Percentiles rank a stretch among this genome's conserved stretches.
phyloP scores from a whole-genome alignment of 345 rosid species.

The Brassica napus region DNA sequence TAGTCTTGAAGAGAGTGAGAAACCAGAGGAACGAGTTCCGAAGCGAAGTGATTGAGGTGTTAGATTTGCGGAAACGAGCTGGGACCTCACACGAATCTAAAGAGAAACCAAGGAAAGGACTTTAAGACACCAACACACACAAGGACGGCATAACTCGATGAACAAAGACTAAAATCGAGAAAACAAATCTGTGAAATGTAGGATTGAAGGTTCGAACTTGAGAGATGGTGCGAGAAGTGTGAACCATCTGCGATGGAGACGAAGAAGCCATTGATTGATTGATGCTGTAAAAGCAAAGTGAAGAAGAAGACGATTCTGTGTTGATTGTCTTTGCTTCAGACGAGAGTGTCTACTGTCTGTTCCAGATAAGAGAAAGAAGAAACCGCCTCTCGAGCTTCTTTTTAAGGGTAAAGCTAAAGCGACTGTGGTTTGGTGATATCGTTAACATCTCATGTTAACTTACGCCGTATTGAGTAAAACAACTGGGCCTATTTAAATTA shows the following conservation, averaged over 20 bases:
- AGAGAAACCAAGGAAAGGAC: constrained; percentile 25
- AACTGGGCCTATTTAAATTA: constrained; percentile 1
- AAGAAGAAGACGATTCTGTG: not conserved
- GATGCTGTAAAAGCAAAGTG: not conserved
- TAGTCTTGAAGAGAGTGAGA: constrained; percentile 48
- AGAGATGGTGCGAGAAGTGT: constrained; percentile 42
- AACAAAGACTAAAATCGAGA: not conserved
- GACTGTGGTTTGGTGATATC: constrained; percentile 4
- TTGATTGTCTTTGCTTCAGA: constrained; percentile 2
- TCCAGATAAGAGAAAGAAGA: constrained; percentile 18
- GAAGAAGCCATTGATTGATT: constrained; percentile 54
- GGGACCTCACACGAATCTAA: constrained; percentile 42
- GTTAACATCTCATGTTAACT: constrained; percentile 4
- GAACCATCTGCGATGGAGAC: constrained; percentile 52
- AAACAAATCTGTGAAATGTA: not conserved
- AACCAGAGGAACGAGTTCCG: constrained; percentile 35
- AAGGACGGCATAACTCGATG: not conserved
- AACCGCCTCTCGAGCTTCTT: constrained; percentile 28
- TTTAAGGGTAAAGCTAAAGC: constrained; percentile 11
- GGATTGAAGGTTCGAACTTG: constrained; percentile 43
- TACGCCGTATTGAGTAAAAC: not conserved
- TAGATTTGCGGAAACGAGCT: constrained; percentile 20
- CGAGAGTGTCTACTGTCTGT: constrained; percentile 19
- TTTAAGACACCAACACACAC: not conserved
- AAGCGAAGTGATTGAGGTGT: constrained; percentile 36